These are phyloP conservation scores for Solanum aculeatissimum DNA, from an alignment of 305 asterid species.

Conservation along the genomic window DNA sequence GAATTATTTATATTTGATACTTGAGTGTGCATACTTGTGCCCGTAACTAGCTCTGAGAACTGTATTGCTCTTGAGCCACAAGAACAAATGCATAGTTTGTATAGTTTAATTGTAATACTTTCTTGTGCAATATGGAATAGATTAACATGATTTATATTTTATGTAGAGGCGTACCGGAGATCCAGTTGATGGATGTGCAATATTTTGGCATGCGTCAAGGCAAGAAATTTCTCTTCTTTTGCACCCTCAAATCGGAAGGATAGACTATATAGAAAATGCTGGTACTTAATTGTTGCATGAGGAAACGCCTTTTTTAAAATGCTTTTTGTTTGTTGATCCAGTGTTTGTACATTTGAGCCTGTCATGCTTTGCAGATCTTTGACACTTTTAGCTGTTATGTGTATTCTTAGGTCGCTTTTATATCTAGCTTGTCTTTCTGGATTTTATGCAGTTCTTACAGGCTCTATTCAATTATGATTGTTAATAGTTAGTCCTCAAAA, in stretches of 20 bases:
- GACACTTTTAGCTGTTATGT: background rate
- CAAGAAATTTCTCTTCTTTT: conserved; percentile 16
- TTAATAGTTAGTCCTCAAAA: background rate
- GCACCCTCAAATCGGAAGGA: background rate
- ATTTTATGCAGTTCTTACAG: background rate
- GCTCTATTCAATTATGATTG: background rate
- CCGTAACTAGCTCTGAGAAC: background rate
- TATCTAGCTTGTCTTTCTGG: background rate
- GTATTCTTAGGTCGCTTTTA: background rate
- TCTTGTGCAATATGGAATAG: background rate
- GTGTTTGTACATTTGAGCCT: background rate
- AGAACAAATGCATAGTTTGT: background rate
- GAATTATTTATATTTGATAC: background rate
- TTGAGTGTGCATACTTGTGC: background rate
- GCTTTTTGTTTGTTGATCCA: background rate
- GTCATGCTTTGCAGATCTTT: background rate
- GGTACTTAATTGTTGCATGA: background rate
- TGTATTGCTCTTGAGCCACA: background rate
- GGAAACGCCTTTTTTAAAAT: background rate
- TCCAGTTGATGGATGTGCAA: conserved; percentile 94
- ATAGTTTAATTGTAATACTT: background rate
- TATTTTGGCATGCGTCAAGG: conserved; percentile 89
- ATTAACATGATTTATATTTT: conserved; percentile 4
- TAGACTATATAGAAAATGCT: background rate
- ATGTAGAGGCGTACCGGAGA: conserved; percentile 90